Conservation (phyloP, 139 green algal genomes). For the Tetradesmus lagerheimii region DNA sequence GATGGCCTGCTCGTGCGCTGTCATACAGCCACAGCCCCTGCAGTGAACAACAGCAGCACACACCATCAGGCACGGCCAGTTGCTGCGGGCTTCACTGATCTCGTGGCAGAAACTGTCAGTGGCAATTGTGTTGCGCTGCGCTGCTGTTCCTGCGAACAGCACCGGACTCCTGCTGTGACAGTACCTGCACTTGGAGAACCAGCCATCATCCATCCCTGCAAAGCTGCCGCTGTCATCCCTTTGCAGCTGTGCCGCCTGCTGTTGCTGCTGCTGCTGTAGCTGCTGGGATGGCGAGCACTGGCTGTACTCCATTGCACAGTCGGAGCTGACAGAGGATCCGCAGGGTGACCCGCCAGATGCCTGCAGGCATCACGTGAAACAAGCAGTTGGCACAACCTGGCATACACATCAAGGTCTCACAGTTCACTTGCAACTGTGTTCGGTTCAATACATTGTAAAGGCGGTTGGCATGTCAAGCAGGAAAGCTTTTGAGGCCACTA, state of each 20-base stretch:
- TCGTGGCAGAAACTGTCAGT: too few species aligned
- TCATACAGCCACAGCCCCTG: constrained; percentile 46
- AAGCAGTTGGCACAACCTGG: not conserved
- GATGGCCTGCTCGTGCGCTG: constrained; percentile 30
- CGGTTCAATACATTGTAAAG: too few species aligned
- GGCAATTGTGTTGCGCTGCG: too few species aligned
- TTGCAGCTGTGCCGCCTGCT: not conserved
- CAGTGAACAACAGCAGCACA: not conserved
- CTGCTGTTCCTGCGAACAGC: not conserved
- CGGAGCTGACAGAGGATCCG: not conserved
- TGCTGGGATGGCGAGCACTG: not conserved
- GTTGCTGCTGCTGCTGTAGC: not conserved
- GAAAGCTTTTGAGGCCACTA: too few species aligned
- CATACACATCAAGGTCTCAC: too few species aligned
- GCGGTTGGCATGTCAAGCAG: too few species aligned
- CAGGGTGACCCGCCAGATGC: not conserved
- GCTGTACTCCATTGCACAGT: not conserved
- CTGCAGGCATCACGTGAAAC: not conserved
- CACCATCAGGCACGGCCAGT: not conserved
- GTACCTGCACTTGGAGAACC: constrained; percentile 29
- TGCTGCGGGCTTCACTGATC: too few species aligned
- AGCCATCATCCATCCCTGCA: not conserved
- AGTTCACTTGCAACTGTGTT: too few species aligned
- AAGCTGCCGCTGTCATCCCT: not conserved
- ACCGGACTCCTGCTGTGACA: not conserved